Base-by-base conservation (phyloP, 495 filamentous ascomycete genomes). In the Lasiosphaeria ovina region DNA sequence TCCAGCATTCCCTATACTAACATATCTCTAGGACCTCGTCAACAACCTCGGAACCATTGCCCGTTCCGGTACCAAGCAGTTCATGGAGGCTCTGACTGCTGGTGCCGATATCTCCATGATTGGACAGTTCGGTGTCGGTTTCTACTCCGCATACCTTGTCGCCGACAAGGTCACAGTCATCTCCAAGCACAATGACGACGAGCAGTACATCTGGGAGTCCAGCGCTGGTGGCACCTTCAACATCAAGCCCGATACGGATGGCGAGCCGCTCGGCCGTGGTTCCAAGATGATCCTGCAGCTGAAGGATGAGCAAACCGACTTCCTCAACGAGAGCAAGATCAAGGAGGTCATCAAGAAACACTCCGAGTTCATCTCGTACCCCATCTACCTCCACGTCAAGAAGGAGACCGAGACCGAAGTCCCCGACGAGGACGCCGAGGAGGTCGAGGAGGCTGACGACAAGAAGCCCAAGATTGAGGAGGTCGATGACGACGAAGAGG, bases 331-430 rank as follows among this genome's bases (percentile, higher is more conserved):
- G 87, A 86, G 86, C 83, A 92, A 93, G 85, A 91, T 98, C 84
- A 98, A 98, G 89, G 94, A 98, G 86, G 92, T 98, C 64, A 91
- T 98, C 81, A 97, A 97, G 91, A 98, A 98, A 89, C 94, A 98
- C 89, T 98, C 94, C 77, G 94, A 98, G 84, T 98, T 98, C 88
- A 98, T 98, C 85, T 98, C 95, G 55, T 98, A 98, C 87, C 94
- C 94, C 67, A 98, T 98, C 86, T 98, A 96, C 85, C 94, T 98
- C 61, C 94, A 98, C 79, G 91, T 98, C 73, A 78, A 89, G 74
- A 98, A 98, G 86, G 95, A 98, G 89, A 93, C 88, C 70, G 94
- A 98, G 91, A 97, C 83, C 71, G 94, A 98, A 82, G 92, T 98
- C 63, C 92, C 92, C 60, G 95, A 97, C 76, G 95, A 97, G 83